These are phyloP conservation scores for Calonectria henricotiae DNA, from an alignment of 2,329 filamentous ascomycete genomes.

Conservation along the genomic window DNA sequence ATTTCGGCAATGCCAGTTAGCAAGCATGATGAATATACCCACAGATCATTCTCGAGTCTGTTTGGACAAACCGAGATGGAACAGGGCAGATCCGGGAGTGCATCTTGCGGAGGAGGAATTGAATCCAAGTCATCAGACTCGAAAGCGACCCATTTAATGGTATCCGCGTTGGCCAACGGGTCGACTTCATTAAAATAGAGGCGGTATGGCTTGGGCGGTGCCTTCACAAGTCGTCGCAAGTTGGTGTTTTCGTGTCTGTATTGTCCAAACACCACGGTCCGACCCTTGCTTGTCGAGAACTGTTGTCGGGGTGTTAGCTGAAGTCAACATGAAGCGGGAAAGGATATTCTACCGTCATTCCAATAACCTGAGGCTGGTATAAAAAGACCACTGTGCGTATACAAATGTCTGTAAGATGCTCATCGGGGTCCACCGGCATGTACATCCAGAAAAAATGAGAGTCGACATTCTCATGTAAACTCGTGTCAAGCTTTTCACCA, in stretches of 20 bases:
- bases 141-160: neutral
- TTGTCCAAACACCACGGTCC: neutral
- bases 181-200: constrained; percentile 15
- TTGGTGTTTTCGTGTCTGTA: neutral
- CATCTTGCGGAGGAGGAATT: neutral
- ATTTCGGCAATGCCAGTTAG: neutral
- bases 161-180: neutral
- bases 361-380: neutral
- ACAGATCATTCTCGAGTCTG: neutral
- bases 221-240: neutral
- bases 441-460: constrained; percentile 22
- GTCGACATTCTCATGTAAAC: constrained; percentile 7
- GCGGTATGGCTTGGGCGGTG: neutral
- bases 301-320: neutral
- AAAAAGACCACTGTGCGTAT: too few relatives aligned
- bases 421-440: constrained; percentile 2
- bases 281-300: constrained; percentile 4
- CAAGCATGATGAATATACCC: constrained; percentile 1
- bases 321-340: neutral
- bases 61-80: neutral
- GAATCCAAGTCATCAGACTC: neutral
- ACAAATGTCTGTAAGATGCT: constrained; percentile 2
- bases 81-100: neutral
- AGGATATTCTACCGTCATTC: neutral
- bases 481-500: neutral